These are phyloP conservation scores for Chytriomyces sp. DNA, from an alignment of 192 early-diverging fungal species.

Conservation along the genomic window DNA sequence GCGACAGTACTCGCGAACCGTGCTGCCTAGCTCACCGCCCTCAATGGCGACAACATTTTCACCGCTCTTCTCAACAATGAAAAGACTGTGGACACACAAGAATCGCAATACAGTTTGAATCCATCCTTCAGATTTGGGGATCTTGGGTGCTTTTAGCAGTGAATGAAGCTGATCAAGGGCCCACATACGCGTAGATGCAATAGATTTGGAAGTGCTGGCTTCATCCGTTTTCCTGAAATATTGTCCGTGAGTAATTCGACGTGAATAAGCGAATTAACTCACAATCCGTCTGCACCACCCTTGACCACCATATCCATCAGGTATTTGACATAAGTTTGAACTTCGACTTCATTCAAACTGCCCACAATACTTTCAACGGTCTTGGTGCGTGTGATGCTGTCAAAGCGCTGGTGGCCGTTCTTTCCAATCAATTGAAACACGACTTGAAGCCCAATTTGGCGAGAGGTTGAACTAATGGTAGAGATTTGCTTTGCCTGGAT, in stretches of 20 bases:
- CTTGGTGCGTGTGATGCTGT: conserved; percentile 70
- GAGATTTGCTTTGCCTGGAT: conserved; percentile 52
- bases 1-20: conserved; percentile 60
- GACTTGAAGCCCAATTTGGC: conserved; percentile 72
- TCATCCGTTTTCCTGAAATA: conserved; percentile 8
- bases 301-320: conserved; percentile 70
- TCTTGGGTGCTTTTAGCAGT: conserved; percentile 70
- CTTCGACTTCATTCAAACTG: conserved; percentile 67
- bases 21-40: conserved; percentile 1
- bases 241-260: neutral
- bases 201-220: neutral
- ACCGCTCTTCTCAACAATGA: conserved; percentile 56
- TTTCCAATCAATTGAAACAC: conserved; percentile 82
- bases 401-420: conserved; percentile 70
- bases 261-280: neutral
- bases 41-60: conserved; percentile 41
- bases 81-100: conserved; percentile 73
- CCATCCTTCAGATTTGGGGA: conserved; percentile 79
- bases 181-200: conserved; percentile 64
- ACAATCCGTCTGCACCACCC: conserved; percentile 33
- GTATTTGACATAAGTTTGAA: conserved; percentile 73
- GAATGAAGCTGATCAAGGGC: conserved; percentile 78
- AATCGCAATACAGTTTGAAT: conserved; percentile 67
- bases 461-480: conserved; percentile 63
- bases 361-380: conserved; percentile 78